Base-by-base conservation (phyloP, 257 asterid genomes). In the Ehretia macrophylla region DNA sequence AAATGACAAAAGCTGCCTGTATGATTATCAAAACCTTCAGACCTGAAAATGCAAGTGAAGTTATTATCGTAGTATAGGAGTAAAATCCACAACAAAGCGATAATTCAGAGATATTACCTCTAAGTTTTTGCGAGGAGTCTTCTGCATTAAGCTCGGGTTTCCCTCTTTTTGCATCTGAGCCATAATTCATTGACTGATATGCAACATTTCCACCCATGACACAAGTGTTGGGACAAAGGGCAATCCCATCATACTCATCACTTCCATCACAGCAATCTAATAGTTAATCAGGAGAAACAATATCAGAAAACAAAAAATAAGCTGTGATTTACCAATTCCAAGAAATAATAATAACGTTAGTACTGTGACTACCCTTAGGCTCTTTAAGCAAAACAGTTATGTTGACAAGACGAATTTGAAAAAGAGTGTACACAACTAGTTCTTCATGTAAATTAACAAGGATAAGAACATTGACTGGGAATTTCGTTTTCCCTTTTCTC, bases 201-300 rank as follows among this genome's bases (percentile, higher is more conserved):
- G 76, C 78, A 72, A 81, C 66, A 75, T 72, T 75, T 62, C 96
- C 99, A 66, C 97, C 99, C 87, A 80, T 78, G 64, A 92, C 62
- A 69, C 99, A 92, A 58, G 80, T 81, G 66, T 92, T 81, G 16
- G 85, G 91, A 74, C 97, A 92, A 23, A 37, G 66, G 63, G 69
- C 64, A 51, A 71, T 45, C 50, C 99, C 92, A 64, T 83, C 96
- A 69, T 88, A 75, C 70, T 92, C 99, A 66, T 92, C 99, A 73
- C 97, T 92, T 77, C 97, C 99, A 76, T 92, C 99, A 66, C 99
- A 86, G 73, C 99, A 92, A 75, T 92, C 99, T 90, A 60, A 62
- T 72, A 57, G 47, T 23, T 45, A 58, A 69, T 67, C 45, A 66
- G 57, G 44, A 63, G 54, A 65, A 56, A 46, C 60, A 1, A 42